phyloP scores from a whole-genome alignment of 805 yeast species.

The Sugiyamaella mastotermitis region DNA sequence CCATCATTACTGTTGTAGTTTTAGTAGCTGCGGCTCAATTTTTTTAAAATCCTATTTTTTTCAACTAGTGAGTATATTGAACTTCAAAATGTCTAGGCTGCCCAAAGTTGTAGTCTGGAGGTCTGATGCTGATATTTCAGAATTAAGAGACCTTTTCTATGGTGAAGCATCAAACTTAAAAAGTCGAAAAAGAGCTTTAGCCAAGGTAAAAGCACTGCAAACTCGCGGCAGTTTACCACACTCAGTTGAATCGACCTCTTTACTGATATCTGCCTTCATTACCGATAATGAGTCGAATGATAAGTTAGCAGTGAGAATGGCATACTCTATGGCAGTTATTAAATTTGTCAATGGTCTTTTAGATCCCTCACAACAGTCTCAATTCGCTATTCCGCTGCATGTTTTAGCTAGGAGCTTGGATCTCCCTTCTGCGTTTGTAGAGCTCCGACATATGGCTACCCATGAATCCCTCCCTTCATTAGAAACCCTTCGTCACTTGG shows the following conservation, averaged over 20 bases:
- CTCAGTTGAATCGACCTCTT: conserved; percentile 60
- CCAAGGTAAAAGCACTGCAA: conserved; percentile 45
- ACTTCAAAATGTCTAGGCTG: conserved; percentile 9
- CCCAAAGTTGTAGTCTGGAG: conserved; percentile 37
- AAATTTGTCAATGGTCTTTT: conserved; percentile 86
- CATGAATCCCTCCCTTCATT: conserved; percentile 79
- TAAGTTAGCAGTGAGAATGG: conserved; percentile 37
- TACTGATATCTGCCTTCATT: conserved; percentile 46
- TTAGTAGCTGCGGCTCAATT: too few species aligned
- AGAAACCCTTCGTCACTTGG: conserved; percentile 56
- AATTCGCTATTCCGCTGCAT: conserved; percentile 72
- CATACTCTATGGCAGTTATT: conserved; percentile 69
- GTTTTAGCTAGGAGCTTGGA: conserved; percentile 61
- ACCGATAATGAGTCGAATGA: conserved; percentile 36
- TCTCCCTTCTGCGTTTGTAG: conserved; percentile 80
- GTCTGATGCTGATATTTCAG: conserved; percentile 37
- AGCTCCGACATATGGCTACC: conserved; percentile 82
- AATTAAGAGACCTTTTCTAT: conserved; percentile 49
- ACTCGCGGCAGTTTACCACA: conserved; percentile 67
- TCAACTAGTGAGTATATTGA: too few species aligned
- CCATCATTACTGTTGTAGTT: too few species aligned
- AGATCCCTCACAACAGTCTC: conserved; percentile 79
- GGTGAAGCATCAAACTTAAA: conserved; percentile 18
- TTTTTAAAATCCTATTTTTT: too few species aligned
- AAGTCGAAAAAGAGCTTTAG: conserved; percentile 43